phyloP scores from a whole-genome alignment of 192 early-diverging fungal species.

The Allomyces javanicus region DNA sequence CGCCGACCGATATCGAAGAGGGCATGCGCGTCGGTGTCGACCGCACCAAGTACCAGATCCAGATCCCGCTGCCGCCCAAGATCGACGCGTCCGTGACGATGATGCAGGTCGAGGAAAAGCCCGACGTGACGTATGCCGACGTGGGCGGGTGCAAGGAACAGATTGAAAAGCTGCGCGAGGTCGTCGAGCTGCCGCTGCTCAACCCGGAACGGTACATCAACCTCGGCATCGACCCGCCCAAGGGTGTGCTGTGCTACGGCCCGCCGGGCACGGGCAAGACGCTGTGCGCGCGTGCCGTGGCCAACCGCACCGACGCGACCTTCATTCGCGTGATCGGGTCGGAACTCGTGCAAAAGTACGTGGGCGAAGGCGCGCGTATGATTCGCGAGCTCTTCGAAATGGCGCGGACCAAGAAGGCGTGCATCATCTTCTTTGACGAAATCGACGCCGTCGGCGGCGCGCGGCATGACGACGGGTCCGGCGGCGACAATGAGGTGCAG shows the following conservation, averaged over 20 bases:
- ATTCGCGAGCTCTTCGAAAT: slow-evolving; percentile 98
- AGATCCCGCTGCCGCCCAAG: slow-evolving; percentile 94
- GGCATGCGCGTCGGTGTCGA: slow-evolving; percentile 98
- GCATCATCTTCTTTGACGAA: slow-evolving; percentile 99
- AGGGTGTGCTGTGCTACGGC: slow-evolving; percentile 94
- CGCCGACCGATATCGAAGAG: slow-evolving; percentile 98
- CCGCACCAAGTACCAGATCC: slow-evolving; percentile 97
- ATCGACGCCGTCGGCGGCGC: slow-evolving; percentile 97
- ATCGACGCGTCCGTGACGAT: slow-evolving; percentile 97
- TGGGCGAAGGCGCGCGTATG: slow-evolving; percentile 98
- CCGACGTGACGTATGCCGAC: slow-evolving; percentile 98
- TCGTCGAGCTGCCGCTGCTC: slow-evolving; percentile 90
- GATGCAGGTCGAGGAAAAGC: slow-evolving; percentile 99
- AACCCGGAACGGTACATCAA: slow-evolving; percentile 93
- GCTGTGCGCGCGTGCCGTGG: slow-evolving; percentile 90
- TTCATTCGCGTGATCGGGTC: slow-evolving; percentile 99
- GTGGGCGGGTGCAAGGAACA: slow-evolving; percentile 99
- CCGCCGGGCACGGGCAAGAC: slow-evolving; percentile 96
- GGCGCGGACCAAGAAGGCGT: slow-evolving; percentile 98
- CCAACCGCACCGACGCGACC: slow-evolving; percentile 97
- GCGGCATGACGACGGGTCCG: slow-evolving; percentile 93
- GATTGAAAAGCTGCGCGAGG: slow-evolving; percentile 97
- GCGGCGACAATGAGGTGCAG: slow-evolving; percentile 99
- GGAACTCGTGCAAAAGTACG: slow-evolving; percentile 97
- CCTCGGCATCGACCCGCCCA: slow-evolving; percentile 97